A percentile compares a stretch with the other conserved stretches of the same genome.
Conservation (phyloP, 2,329 filamentous ascomycete species). For the Fusarium sp. region DNA sequence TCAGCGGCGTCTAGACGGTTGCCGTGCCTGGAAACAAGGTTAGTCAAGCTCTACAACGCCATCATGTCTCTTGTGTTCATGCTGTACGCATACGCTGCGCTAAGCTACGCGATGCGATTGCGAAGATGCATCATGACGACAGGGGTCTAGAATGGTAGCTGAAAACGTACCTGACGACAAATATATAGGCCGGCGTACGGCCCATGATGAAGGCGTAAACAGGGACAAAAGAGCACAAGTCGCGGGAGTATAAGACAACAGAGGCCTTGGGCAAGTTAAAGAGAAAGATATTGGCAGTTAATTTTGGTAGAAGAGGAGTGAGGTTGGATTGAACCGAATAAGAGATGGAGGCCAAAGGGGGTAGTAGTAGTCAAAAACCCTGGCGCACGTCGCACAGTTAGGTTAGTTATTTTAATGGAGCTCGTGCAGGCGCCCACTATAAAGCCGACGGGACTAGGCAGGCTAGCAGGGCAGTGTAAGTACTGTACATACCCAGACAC, state of each 20-base stretch:
- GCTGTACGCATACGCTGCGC: slow-evolving; percentile 22
- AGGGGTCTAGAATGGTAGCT: slow-evolving; percentile 31
- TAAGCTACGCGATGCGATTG: slow-evolving; percentile 30
- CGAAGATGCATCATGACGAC: slow-evolving; percentile 39
- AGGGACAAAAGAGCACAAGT: slow-evolving; percentile 1
- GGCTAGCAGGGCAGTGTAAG: not conserved
- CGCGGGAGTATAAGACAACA: slow-evolving; percentile 4
- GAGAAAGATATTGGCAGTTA: slow-evolving; percentile 9
- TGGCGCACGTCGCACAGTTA: slow-evolving; percentile 26
- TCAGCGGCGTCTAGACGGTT: slow-evolving; percentile 94
- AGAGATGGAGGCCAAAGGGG: slow-evolving; percentile 29
- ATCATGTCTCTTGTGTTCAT: slow-evolving; percentile 2
- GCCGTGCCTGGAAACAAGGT: slow-evolving; percentile 73
- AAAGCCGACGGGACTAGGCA: slow-evolving; percentile 6
- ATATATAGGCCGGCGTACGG: slow-evolving; percentile 56
- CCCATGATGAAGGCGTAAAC: slow-evolving; percentile 49
- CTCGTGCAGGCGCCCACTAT: slow-evolving; percentile 35
- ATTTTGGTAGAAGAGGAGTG: slow-evolving; percentile 15
- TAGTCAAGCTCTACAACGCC: slow-evolving; percentile 9
- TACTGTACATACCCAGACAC: not conserved
- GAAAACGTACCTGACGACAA: slow-evolving; percentile 55
- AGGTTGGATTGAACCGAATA: slow-evolving; percentile 32
- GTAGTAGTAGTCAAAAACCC: slow-evolving; percentile 35
- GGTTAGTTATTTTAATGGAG: slow-evolving; percentile 23
- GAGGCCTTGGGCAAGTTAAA: slow-evolving; percentile 1